Conservation (phyloP, 2,329 filamentous ascomycete species). For the Diaporthe nobilis region DNA sequence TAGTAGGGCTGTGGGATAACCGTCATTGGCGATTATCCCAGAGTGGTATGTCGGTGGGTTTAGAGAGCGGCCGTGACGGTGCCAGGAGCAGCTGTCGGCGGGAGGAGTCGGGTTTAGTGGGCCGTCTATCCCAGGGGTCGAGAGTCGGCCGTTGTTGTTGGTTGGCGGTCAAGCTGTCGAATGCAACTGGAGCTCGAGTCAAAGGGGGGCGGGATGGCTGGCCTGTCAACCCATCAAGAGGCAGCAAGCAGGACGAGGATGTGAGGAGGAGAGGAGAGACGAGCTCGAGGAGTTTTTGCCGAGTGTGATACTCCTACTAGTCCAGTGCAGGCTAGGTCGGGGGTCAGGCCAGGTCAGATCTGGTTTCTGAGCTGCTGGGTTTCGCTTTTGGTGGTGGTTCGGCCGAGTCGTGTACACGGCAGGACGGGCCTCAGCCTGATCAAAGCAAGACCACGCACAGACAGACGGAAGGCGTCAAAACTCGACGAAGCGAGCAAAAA, state of each 20-base stretch:
- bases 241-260: background rate
- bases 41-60: background rate
- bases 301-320: slow-evolving; percentile 16
- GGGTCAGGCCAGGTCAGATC: slow-evolving; percentile 17
- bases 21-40: slow-evolving; percentile 40
- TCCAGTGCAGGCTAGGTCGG: slow-evolving; percentile 28
- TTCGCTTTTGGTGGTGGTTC: slow-evolving; percentile 15
- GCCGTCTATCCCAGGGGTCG: background rate
- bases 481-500: background rate
- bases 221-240: slow-evolving; percentile 27
- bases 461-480: slow-evolving; percentile 27
- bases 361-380: background rate
- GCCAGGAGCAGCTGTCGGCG: slow-evolving; percentile 1
- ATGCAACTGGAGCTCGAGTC: slow-evolving; percentile 18
- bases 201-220: slow-evolving; percentile 5
- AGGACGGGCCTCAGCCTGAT: slow-evolving; percentile 26
- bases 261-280: slow-evolving; percentile 1
- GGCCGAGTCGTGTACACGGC: slow-evolving; percentile 27
- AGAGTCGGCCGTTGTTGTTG: background rate
- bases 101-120: slow-evolving; percentile 15
- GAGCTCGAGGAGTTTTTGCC: slow-evolving; percentile 24
- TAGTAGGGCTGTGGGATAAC: slow-evolving; percentile 35
- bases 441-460: slow-evolving; percentile 25
- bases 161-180: slow-evolving; percentile 5
- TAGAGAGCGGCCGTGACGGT: background rate